phyloP scores from a whole-genome alignment of 2,329 filamentous ascomycete genomes.

The Cryphonectria nitschkei region DNA sequence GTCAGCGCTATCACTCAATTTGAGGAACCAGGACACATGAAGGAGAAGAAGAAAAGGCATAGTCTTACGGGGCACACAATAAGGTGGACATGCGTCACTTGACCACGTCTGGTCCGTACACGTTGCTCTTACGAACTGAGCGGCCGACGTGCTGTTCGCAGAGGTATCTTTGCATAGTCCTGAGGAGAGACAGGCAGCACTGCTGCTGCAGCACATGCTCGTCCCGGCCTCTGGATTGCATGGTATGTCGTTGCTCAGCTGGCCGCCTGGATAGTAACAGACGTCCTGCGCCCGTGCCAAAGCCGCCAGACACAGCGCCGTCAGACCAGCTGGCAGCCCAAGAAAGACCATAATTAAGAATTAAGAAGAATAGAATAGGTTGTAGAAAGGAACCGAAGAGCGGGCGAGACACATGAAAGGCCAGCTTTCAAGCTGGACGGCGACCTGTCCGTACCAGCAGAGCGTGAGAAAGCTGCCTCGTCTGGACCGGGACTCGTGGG shows the following conservation, averaged over 20 bases:
- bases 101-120: conserved; percentile 19
- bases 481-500: neutral
- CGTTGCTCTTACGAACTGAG: conserved; percentile 18
- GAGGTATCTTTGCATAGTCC: conserved; percentile 17
- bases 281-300: conserved; percentile 7
- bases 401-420: conserved; percentile 27
- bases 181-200: conserved; percentile 19
- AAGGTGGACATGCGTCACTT: conserved; percentile 13
- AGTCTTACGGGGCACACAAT: conserved; percentile 14
- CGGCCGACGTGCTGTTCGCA: conserved; percentile 10
- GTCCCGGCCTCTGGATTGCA: conserved; percentile 6
- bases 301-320: conserved; percentile 17
- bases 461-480: neutral
- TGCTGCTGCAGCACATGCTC: conserved; percentile 21
- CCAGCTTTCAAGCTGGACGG: conserved; percentile 16
- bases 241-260: conserved; percentile 20
- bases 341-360: conserved; percentile 17
- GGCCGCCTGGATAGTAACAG: conserved; percentile 15
- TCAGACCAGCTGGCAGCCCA: conserved; percentile 16
- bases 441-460: conserved; percentile 13
- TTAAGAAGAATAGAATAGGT: conserved; percentile 15
- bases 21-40: neutral
- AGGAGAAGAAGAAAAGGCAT: neutral
- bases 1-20: neutral
- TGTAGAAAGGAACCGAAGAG: neutral